Evolutionary conservation across 805 yeast genomes (phyloP).

Genomic region (Zygoascus tannicola): DNA sequence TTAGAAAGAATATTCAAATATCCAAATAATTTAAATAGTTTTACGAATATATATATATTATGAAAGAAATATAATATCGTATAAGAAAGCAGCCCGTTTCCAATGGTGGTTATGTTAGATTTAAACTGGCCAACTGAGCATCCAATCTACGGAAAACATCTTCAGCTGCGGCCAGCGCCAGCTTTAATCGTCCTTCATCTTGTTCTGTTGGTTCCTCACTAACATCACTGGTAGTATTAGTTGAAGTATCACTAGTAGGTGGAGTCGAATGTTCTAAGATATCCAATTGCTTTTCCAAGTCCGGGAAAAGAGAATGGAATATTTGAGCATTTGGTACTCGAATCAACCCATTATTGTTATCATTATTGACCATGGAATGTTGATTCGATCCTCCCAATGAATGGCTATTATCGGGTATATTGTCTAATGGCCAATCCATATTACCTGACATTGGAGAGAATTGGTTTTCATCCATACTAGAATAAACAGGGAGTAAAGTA

Average conservation of each 20-base stretch:
- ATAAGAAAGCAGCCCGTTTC: too few relatives aligned
- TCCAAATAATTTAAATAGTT: too few relatives aligned
- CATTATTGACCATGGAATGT: constrained; percentile 3
- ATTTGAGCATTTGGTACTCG: constrained; percentile 9
- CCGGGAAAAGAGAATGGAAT: constrained; percentile 16
- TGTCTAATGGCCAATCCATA: neutral
- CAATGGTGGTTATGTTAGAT: neutral
- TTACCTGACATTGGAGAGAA: neutral
- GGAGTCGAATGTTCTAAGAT: constrained; percentile 2
- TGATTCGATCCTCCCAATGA: constrained; percentile 7
- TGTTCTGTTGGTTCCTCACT: neutral
- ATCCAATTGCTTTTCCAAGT: constrained; percentile 18
- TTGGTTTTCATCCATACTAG: neutral
- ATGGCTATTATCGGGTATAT: neutral
- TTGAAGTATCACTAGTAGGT: constrained; percentile 5
- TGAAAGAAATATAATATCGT: too few relatives aligned
- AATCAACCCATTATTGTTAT: constrained; percentile 2
- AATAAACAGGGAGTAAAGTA: constrained; percentile 7
- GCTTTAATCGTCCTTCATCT: constrained; percentile 9
- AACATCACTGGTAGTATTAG: constrained; percentile 3
- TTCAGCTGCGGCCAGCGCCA: constrained; percentile 24
- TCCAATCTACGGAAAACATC: constrained; percentile 23
- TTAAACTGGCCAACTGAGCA: constrained; percentile 10
- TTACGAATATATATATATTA: too few relatives aligned
- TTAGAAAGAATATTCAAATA: too few relatives aligned